Base-by-base conservation (phyloP, 2,329 filamentous ascomycete species). In the Trichoderma lentiforme region DNA sequence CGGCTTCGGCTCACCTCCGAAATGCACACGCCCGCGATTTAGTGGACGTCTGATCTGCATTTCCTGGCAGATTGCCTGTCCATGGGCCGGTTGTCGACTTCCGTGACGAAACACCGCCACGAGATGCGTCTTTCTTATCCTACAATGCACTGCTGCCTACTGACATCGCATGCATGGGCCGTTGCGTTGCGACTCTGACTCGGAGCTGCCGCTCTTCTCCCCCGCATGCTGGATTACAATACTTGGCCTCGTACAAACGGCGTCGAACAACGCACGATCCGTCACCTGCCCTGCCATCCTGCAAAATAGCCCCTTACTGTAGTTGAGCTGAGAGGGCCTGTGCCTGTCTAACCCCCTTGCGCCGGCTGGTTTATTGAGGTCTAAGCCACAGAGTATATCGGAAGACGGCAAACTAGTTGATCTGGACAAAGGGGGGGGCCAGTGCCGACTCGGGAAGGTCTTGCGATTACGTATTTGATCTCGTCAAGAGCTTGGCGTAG, bases 321-420 rank as follows among this genome's bases (percentile, higher is more conserved):
- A 32, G 26, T 24, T 28, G 39, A 47, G 24, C 18, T 51, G 43
- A 65, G 34, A 24, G 26, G 63, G 28, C 28, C 64, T 36, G 30
- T 56, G 64, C 32, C 32, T 57, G 24, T 36, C 30, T n/a, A 34
- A 36, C 32, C 64, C 65, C 65, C 65, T 60, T 47, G 36, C 65
- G 53, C 65, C 30, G 51, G 65, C 47, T 57, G 32, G 34, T 28
- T n/a, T 53, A 21, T 47, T 6, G 66, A 70, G 56, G 66, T 62
- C 66, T 70, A 62, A 70, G 66, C 66, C 66, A 70, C 66, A 62
- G 32, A 32, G 66, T 39, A 28, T 47, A 69, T 61, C 66, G 66
- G 66, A 69, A 69, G 36, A 61, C 66, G 66, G 66, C 66, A 62
- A 53, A 34, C 39, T 70, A 62, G 56, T 53, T 34, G 36, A 51